Conservation (phyloP, 805 yeast genomes). For the Cyberlindnera maritima region DNA sequence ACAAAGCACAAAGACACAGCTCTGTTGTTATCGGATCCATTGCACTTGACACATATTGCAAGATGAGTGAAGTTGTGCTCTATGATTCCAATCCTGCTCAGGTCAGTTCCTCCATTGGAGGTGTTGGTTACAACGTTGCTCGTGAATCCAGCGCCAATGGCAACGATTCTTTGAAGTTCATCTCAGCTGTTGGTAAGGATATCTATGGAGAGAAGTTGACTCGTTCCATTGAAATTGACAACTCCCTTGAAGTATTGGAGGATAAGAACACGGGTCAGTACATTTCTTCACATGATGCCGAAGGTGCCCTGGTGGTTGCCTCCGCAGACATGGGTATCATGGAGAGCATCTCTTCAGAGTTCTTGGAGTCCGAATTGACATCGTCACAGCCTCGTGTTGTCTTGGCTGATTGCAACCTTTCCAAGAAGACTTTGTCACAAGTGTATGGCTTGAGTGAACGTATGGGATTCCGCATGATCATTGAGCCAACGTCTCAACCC, state of each 20-base stretch:
- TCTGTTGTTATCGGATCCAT: slow-evolving; percentile 67
- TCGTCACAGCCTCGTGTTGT: slow-evolving; percentile 45
- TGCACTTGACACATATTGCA: slow-evolving; percentile 70
- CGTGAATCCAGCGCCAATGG: slow-evolving; percentile 49
- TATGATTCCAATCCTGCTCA: slow-evolving; percentile 75
- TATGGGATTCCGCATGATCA: slow-evolving; percentile 37
- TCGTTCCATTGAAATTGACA: slow-evolving; percentile 30
- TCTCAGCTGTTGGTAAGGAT: slow-evolving; percentile 66
- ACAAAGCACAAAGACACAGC: slow-evolving; percentile 12
- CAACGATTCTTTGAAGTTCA: slow-evolving; percentile 36
- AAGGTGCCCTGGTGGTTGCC: slow-evolving; percentile 69
- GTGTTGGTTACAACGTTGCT: slow-evolving; percentile 81
- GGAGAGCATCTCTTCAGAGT: slow-evolving; percentile 44
- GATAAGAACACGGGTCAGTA: slow-evolving; percentile 61
- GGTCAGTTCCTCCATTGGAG: slow-evolving; percentile 62
- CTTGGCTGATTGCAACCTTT: slow-evolving; percentile 68
- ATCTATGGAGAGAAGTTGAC: slow-evolving; percentile 44
- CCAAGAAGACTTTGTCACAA: slow-evolving; percentile 37
- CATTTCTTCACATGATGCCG: slow-evolving; percentile 57
- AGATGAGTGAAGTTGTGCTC: slow-evolving; percentile 34
- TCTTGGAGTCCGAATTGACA: slow-evolving; percentile 40
- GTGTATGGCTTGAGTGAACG: slow-evolving; percentile 31
- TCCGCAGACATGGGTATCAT: slow-evolving; percentile 82
- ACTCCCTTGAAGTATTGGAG: slow-evolving; percentile 16
- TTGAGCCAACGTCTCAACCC: slow-evolving; percentile 77